Evolutionary conservation across 768 basidiomycete genomes (phyloP).

Genomic region (Auricularia heimuer): DNA sequence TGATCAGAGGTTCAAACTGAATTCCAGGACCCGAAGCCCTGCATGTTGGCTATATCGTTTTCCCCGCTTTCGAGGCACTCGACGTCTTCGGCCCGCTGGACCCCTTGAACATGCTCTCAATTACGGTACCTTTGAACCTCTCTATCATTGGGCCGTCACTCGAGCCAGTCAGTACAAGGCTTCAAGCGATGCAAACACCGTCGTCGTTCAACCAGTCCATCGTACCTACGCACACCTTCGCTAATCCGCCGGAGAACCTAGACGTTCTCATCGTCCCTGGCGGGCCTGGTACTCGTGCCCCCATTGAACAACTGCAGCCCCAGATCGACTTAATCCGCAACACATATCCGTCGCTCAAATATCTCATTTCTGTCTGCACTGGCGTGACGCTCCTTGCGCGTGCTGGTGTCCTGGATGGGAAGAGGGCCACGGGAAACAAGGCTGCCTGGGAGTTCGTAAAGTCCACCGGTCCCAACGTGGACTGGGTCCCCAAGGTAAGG

Average conservation of each 20-base stretch:
- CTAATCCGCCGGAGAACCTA: background rate
- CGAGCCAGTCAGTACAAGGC: background rate
- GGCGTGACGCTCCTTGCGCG: slow-evolving; percentile 7
- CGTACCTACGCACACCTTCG: slow-evolving; percentile 6
- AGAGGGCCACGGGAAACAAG: slow-evolving; percentile 9
- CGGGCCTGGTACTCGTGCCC: background rate
- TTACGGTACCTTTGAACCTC: slow-evolving; percentile 1
- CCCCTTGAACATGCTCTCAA: background rate
- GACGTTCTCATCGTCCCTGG: slow-evolving; percentile 3
- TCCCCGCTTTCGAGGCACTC: background rate
- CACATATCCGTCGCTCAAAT: slow-evolving; percentile 1
- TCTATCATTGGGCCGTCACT: slow-evolving; percentile 2
- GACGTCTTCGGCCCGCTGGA: slow-evolving; percentile 6
- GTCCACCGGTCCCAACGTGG: slow-evolving; percentile 3
- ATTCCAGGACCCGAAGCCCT: background rate
- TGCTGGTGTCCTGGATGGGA: slow-evolving; percentile 9
- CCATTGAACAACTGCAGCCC: background rate
- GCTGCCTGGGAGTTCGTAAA: background rate
- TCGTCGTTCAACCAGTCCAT: background rate
- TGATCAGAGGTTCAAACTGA: no score
- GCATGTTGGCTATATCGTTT: background rate
- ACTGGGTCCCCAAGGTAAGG: slow-evolving; percentile 3
- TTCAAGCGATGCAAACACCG: background rate
- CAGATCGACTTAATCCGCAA: background rate
- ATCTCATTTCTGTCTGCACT: slow-evolving; percentile 7